Base-by-base conservation (phyloP, 192 early-diverging fungal species). In the Coemansia sp. region DNA sequence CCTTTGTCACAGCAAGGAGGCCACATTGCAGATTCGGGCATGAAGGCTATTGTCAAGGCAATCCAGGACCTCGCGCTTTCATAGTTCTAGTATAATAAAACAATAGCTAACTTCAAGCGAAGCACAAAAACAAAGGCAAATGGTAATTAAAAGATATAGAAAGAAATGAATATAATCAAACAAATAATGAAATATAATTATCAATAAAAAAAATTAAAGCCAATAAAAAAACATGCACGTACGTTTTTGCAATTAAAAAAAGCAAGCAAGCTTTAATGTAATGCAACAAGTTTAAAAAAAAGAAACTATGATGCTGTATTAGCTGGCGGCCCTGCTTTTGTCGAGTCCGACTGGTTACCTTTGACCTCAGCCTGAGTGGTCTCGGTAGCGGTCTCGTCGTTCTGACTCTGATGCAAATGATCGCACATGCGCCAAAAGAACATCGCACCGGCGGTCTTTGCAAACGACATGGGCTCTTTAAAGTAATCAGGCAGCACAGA, bases 351-450 rank as follows among this genome's bases (percentile, higher is more conserved):
- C n/a, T n/a, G n/a, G n/a, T n/a, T n/a, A n/a, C n/a, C n/a, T n/a
- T 8, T 20, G 18, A 3, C 20, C 18, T 10, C 40, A 9, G 19
- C 40, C 19, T 42, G 17, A 4, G 3, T 14, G n/a, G 3, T 8
- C 40, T 42, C 19, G 13, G 19, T 9, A 6, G n/a, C 18, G 4
- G 40, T 8, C 40, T 42, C 5, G n/a, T 22, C 20, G 17, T 42
- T 8, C n/a, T 17, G 4, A 42, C 14, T 28, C 46, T 48, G 30
- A 11, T 64, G 60, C 44, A 76, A 32, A 33, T 65, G 67, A 37
- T 60, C 58, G 53, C 67, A 76, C 46, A 76, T 42, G 24, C 72
- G 65, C 72, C 72, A 76, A 43, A 53, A 65, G 55, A 76, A 76
- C 72, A 76, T 69, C 58, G 28, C 53, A 5, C 57, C 60, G 8